Evolutionary conservation across 257 asterid species (phyloP).

Genomic region (Nyctanthes arbortristis): DNA sequence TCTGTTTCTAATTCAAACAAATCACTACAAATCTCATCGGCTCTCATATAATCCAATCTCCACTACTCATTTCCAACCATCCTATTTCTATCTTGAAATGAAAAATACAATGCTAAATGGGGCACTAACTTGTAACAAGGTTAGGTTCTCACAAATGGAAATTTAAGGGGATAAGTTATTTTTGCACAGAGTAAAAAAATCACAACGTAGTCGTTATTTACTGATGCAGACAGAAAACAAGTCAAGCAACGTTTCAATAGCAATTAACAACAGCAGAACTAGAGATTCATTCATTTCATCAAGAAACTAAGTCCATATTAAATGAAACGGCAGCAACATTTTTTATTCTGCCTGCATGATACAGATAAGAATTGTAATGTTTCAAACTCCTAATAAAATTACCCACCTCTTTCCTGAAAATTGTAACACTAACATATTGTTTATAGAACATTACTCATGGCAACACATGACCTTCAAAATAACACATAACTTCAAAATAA

Average conservation of each 20-base stretch:
- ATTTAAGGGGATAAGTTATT: slow-evolving; percentile 2
- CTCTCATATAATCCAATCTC: too few species aligned
- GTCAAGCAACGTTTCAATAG: neutral
- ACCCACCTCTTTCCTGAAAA: neutral
- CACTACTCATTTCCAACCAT: too few species aligned
- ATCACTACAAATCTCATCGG: too few species aligned
- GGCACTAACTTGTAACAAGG: slow-evolving; percentile 6
- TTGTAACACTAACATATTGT: neutral
- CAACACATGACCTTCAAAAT: neutral
- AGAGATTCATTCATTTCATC: neutral
- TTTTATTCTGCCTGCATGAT: neutral
- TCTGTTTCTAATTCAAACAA: too few species aligned
- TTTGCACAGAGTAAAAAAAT: neutral
- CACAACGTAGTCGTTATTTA: neutral
- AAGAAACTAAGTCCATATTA: neutral
- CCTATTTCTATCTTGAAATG: too few species aligned
- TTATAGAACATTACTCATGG: neutral
- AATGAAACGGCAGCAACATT: neutral
- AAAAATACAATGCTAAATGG: too few species aligned
- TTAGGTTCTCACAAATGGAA: slow-evolving; percentile 17
- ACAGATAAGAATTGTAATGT: slow-evolving; percentile 7
- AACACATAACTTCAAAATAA: too few species aligned
- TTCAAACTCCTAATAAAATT: slow-evolving; percentile 1
- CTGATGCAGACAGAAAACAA: neutral
- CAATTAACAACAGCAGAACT: neutral